These are phyloP conservation scores for Fusarium verticillioides DNA, from an alignment of 2,329 filamentous ascomycete species.

Conservation along the genomic window DNA sequence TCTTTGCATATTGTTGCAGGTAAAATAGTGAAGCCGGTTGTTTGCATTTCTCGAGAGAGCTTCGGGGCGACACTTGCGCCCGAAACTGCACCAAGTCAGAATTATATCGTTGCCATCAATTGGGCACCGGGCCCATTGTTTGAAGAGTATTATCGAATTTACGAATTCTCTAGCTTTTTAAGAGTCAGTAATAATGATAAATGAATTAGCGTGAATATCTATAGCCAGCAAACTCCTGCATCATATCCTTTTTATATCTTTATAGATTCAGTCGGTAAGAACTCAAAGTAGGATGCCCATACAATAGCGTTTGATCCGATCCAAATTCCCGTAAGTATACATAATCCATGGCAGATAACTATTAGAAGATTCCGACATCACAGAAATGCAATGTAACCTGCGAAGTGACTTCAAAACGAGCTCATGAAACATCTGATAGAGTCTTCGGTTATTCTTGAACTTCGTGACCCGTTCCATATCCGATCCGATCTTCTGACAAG, in stretches of 20 bases:
- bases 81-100: background rate
- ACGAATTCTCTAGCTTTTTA: rapidly evolving
- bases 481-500: constrained; percentile 5
- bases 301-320: background rate
- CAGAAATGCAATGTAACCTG: rapidly evolving
- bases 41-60: background rate
- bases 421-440: background rate
- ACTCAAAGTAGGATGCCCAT: rapidly evolving
- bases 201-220: background rate
- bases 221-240: background rate
- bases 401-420: rapidly evolving
- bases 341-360: too few species aligned
- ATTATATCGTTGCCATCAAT: background rate
- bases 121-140: rapidly evolving
- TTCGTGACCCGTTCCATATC: constrained; percentile 14
- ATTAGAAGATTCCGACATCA: background rate
- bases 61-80: background rate
- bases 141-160: rapidly evolving
- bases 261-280: background rate
- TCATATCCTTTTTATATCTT: background rate
- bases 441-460: background rate
- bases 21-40: rapidly evolving
- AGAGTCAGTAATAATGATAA: rapidly evolving
- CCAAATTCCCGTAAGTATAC: too few species aligned
- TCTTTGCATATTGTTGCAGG: rapidly evolving